Conservation (phyloP, 352 stramenopile species). For the Phytophthora idaei region DNA sequence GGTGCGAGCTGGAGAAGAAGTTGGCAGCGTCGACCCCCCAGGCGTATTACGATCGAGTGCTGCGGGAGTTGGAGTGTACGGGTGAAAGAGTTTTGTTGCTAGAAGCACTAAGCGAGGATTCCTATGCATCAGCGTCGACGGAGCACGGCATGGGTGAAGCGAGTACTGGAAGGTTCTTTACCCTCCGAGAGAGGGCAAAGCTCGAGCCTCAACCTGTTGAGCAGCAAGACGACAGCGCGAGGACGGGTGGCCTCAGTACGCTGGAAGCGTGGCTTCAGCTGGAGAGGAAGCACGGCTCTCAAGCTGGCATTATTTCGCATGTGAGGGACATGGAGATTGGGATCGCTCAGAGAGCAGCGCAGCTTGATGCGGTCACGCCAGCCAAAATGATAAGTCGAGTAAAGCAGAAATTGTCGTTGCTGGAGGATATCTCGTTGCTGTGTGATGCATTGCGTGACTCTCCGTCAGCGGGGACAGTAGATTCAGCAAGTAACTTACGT, state of each 20-base stretch:
- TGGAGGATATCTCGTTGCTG: neutral
- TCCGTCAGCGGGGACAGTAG: neutral
- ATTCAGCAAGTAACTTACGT: neutral
- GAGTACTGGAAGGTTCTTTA: conserved; percentile 9
- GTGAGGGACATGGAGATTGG: conserved; percentile 1
- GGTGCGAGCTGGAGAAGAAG: conserved; percentile 1
- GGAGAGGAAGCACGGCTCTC: neutral
- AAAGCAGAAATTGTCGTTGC: conserved; percentile 7
- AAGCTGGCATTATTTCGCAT: neutral
- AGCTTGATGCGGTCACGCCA: neutral
- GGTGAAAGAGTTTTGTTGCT: neutral
- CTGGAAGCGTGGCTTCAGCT: conserved; percentile 4
- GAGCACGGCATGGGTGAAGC: conserved; percentile 13
- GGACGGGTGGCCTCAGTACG: neutral
- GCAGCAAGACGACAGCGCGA: neutral
- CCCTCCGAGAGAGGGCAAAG: conserved; percentile 5
- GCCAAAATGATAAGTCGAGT: conserved; percentile 1
- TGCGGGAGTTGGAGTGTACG: conserved; percentile 1
- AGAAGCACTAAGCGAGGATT: neutral
- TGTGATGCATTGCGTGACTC: neutral
- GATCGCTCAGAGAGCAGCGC: neutral
- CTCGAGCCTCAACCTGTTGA: neutral
- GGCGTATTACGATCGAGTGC: conserved; percentile 6
- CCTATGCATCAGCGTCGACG: neutral
- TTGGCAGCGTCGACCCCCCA: conserved; percentile 1